Conservation (phyloP, 768 basidiomycete genomes). For the Phlebiopsis flavidoalba region DNA sequence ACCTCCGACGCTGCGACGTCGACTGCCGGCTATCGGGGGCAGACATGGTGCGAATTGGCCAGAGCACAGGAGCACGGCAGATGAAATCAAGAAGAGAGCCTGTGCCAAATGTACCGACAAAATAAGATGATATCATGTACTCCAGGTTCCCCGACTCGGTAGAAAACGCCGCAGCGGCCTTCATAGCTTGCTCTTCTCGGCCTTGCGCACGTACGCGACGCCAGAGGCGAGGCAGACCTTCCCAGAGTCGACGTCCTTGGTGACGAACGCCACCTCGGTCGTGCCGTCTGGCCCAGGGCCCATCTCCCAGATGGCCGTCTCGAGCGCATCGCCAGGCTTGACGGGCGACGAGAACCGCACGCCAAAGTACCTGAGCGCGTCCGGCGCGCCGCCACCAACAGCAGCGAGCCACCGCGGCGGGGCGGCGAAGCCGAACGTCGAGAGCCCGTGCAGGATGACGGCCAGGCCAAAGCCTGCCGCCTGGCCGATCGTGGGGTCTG, state of each 20-base stretch:
- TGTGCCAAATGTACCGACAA: background rate
- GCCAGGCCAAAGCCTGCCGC: slow-evolving; percentile 77
- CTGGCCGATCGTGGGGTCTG: slow-evolving; percentile 73
- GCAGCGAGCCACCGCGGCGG: slow-evolving; percentile 59
- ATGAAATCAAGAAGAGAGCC: background rate
- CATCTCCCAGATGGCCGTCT: slow-evolving; percentile 77
- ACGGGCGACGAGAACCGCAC: slow-evolving; percentile 81
- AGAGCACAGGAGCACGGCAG: background rate
- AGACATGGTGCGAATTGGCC: no score
- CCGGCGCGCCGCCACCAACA: slow-evolving; percentile 56
- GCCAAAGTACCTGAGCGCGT: slow-evolving; percentile 61
- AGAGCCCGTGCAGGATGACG: slow-evolving; percentile 81
- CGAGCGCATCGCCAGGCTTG: slow-evolving; percentile 74
- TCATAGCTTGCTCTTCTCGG: slow-evolving; percentile 38
- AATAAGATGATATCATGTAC: no score
- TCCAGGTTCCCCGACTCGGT: no score
- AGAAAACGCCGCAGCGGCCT: background rate
- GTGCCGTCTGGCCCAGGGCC: slow-evolving; percentile 38
- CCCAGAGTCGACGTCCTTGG: slow-evolving; percentile 32
- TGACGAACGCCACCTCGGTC: slow-evolving; percentile 34
- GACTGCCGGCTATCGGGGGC: no score
- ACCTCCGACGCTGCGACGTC: no score
- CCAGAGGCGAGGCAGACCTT: slow-evolving; percentile 53
- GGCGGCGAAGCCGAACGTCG: slow-evolving; percentile 78
- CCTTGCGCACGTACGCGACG: slow-evolving; percentile 57